Evolutionary conservation across 1,139 yeast species (phyloP), one percentile per base, ranked within the genome.

Genomic region (Candida albicans): DNA sequence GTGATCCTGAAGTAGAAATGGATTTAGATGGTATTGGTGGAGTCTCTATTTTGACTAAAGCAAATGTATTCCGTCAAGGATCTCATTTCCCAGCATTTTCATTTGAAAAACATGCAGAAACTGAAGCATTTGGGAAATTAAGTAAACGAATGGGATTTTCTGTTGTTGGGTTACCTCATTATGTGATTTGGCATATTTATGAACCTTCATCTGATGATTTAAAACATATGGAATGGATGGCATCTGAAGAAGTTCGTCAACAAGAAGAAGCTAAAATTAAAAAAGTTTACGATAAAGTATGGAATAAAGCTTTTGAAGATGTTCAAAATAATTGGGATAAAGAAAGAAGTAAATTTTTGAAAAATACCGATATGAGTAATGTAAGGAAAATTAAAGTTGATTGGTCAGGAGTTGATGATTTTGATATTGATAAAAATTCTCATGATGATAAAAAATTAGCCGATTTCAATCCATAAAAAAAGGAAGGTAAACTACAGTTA

Each of bases 221-320:
- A 66, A 85, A 87, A 66, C 96, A 89, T 61, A 89, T 89, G 96
- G 96, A 87, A 61, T 88, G 96, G 96, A 87, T 89, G 96, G 96
- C 95, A 0, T 80, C 87, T 56, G 96, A 89, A 64, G 96, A 89
- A 62, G 82, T 81, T 45, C 79, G 95, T 52, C 82, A 79, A 56
- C 71, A 77, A 50, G 85, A 81, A 60, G 89, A 86, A 57, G 81
- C 79, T 40, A 78, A 80, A 59, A 71, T 82, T 48, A 78, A 78
- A 57, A 82, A 82, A 59, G 80, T 84, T 45, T 87, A 87, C 62
- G 84, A 85, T 53, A 81, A 81, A 57, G 81, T 83, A 26, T 88
- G 93, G 88, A 79, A 74, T 50, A 75, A 79, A 50, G 96, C 91
- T 2, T 88, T 86, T 59, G 84, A 81, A 54, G 88, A 85, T 58